Conservation (phyloP, 2,329 filamentous ascomycete species). For the Ceratocystis papillata region DNA sequence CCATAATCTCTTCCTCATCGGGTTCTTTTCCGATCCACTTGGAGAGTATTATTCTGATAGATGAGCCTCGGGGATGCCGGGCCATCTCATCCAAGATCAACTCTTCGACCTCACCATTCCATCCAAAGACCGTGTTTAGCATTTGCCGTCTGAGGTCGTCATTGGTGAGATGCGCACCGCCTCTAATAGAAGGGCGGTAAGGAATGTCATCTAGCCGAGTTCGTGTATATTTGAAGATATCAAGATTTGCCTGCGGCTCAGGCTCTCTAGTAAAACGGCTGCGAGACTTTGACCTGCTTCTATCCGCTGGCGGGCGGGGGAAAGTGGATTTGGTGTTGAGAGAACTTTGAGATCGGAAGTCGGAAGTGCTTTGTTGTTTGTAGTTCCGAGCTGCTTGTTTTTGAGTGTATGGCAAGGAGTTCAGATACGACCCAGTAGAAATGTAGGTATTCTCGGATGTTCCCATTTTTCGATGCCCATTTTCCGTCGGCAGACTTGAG, state of each 20-base stretch:
- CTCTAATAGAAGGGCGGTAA: conserved; percentile 52
- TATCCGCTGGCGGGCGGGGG: conserved; percentile 27
- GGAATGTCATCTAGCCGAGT: conserved; percentile 71
- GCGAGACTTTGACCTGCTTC: background rate
- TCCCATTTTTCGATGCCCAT: background rate
- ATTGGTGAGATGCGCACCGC: conserved; percentile 53
- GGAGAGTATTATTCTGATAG: conserved; percentile 68
- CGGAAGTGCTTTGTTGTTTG: background rate
- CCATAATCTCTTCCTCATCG: conserved; percentile 67
- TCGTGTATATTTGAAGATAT: conserved; percentile 78
- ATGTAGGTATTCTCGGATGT: conserved; percentile 53
- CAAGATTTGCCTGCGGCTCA: conserved; percentile 41
- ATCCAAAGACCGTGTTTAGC: conserved; percentile 89
- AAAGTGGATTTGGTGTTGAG: conserved; percentile 43
- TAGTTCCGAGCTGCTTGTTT: background rate
- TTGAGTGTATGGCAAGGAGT: conserved; percentile 14
- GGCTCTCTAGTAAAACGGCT: background rate
- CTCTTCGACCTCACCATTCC: conserved; percentile 73
- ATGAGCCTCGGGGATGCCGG: conserved; percentile 60
- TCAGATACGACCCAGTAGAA: conserved; percentile 48
- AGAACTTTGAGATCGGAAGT: conserved; percentile 14
- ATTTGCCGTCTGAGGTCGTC: conserved; percentile 82
- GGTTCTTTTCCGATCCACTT: conserved; percentile 82
- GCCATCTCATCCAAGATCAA: conserved; percentile 76
- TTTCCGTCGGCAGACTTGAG: conserved; percentile 37